These are phyloP conservation scores for Aureobasidium zeae DNA, from an alignment of 2,329 filamentous ascomycete genomes.

Conservation along the genomic window DNA sequence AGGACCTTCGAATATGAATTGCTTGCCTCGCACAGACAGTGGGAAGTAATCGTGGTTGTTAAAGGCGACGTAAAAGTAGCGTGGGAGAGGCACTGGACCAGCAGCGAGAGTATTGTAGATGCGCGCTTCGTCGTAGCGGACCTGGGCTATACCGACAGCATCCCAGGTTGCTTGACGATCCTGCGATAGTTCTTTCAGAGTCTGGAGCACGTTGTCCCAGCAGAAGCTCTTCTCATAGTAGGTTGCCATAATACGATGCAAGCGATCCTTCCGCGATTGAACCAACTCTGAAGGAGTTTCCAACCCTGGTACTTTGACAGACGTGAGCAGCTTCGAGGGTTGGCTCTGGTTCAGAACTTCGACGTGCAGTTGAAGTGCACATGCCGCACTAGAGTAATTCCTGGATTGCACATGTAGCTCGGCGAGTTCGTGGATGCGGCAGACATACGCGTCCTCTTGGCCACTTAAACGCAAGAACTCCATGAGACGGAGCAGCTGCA, in stretches of 20 bases:
- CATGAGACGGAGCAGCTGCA: slow-evolving; percentile 85
- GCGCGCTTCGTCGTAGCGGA: slow-evolving; percentile 83
- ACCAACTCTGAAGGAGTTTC: slow-evolving; percentile 72
- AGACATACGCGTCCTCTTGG: slow-evolving; percentile 91
- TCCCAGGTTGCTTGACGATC: slow-evolving; percentile 61
- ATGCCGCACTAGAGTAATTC: slow-evolving; percentile 78
- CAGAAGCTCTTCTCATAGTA: slow-evolving; percentile 90
- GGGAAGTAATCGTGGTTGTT: slow-evolving; percentile 77
- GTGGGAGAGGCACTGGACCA: slow-evolving; percentile 37
- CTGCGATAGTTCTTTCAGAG: slow-evolving; percentile 81
- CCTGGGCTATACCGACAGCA: slow-evolving; percentile 57
- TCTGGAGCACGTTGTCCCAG: slow-evolving; percentile 78
- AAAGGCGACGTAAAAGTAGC: slow-evolving; percentile 88
- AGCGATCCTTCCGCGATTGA: slow-evolving; percentile 84
- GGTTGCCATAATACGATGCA: slow-evolving; percentile 93
- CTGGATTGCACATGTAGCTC: slow-evolving; percentile 63
- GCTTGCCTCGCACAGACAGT: slow-evolving; percentile 69
- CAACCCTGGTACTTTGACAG: slow-evolving; percentile 46
- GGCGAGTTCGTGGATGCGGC: slow-evolving; percentile 88
- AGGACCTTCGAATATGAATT: slow-evolving; percentile 82
- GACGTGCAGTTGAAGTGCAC: slow-evolving; percentile 81
- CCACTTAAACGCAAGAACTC: slow-evolving; percentile 95
- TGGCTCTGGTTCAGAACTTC: slow-evolving; percentile 64
- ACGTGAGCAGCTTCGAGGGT: neutral
- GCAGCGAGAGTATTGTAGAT: slow-evolving; percentile 75